Evolutionary conservation across 352 stramenopile species (phyloP).

Genomic region (Halophytophthora polymorphica): DNA sequence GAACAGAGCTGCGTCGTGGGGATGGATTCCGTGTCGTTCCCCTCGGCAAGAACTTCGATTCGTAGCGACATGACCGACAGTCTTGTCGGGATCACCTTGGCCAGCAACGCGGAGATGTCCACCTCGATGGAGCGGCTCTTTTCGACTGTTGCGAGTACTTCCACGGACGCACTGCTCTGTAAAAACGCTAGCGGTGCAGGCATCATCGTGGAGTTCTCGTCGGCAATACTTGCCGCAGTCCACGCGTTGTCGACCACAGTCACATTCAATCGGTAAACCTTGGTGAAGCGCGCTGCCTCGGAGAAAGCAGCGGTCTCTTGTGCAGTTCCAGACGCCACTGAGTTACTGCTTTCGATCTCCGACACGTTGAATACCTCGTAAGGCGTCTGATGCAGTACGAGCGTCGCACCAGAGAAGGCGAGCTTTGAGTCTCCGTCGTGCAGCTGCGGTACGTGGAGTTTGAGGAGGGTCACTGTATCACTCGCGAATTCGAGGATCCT

Average conservation of each 20-base stretch:
- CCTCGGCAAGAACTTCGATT: constrained; percentile 45
- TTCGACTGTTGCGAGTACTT: constrained; percentile 38
- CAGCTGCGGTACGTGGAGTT: constrained; percentile 59
- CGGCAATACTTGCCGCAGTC: constrained; percentile 28
- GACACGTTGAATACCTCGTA: constrained; percentile 68
- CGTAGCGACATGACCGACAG: constrained; percentile 44
- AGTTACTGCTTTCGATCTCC: constrained; percentile 11
- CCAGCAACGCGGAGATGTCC: constrained; percentile 49
- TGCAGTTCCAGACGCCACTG: constrained; percentile 1
- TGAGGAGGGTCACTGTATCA: constrained; percentile 49
- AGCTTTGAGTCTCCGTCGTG: constrained; percentile 46
- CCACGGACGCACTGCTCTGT: constrained; percentile 18
- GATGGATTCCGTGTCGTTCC: constrained; percentile 17
- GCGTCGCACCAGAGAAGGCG: constrained; percentile 25
- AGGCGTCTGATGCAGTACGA: constrained; percentile 55
- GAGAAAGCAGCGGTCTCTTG: neutral
- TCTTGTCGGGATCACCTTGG: constrained; percentile 31
- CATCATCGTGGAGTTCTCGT: neutral
- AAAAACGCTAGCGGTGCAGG: constrained; percentile 26
- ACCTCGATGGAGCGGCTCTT: constrained; percentile 46
- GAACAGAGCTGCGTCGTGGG: constrained; percentile 58
- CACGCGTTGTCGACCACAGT: constrained; percentile 49
- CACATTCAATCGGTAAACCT: constrained; percentile 42
- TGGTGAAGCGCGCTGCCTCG: constrained; percentile 32
- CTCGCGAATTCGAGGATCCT: constrained; percentile 52